These are phyloP conservation scores for Oryza officinalis DNA, from an alignment of 176 grass and related monocot species.

Conservation along the genomic window DNA sequence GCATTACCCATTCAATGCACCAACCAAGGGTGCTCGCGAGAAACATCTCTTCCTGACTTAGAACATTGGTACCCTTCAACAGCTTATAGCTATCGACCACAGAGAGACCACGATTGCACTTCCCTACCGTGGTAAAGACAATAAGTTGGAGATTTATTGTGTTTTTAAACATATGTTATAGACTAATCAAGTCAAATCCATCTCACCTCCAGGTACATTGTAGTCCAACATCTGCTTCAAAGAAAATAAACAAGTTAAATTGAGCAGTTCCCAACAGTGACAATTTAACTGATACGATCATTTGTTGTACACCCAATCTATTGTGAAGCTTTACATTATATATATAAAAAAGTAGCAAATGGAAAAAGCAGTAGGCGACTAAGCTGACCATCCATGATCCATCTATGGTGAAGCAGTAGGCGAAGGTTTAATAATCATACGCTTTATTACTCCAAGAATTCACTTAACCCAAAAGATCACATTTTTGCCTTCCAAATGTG, in stretches of 20 bases:
- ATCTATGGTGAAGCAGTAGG: background rate
- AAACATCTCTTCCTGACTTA: constrained; percentile 73
- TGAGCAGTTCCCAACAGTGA: background rate
- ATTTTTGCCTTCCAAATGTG: background rate
- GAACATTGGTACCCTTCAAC: constrained; percentile 54
- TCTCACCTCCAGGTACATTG: constrained; percentile 68
- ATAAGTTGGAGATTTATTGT: background rate
- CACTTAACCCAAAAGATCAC: background rate
- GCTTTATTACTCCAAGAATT: background rate
- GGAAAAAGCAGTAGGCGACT: background rate
- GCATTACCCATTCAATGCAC: constrained; percentile 93
- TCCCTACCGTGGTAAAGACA: constrained; percentile 41
- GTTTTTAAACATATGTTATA: background rate
- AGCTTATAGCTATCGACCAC: constrained; percentile 93
- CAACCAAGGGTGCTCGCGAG: constrained; percentile 80
- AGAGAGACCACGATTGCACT: constrained; percentile 81
- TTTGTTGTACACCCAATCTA: background rate
- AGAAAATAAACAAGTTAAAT: constrained; percentile 15
- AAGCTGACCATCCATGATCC: background rate
- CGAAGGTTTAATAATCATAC: background rate
- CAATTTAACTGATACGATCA: background rate
- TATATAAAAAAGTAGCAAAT: constrained; percentile 12
- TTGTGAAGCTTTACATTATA: background rate
- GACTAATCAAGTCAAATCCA: background rate
- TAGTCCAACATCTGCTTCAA: constrained; percentile 76